Evolutionary conservation across 495 filamentous ascomycete species (phyloP).

Genomic region (Daldinia decipiens): DNA sequence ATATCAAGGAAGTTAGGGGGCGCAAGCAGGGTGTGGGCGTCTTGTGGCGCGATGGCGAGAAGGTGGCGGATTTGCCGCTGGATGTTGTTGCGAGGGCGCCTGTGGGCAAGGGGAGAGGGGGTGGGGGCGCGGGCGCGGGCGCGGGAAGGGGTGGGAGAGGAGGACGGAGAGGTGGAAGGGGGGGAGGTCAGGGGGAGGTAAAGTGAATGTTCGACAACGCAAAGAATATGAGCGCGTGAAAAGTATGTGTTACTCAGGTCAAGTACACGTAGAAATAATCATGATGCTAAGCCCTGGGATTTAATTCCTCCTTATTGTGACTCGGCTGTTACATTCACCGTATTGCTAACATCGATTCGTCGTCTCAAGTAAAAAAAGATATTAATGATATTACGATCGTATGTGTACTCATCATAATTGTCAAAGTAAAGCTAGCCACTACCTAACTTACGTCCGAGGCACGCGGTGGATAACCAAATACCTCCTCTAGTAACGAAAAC

Average conservation of each 20-base stretch:
- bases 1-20: slow-evolving; percentile 67
- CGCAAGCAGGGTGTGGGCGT: slow-evolving; percentile 66
- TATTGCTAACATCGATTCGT: background rate
- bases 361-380: background rate
- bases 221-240: background rate
- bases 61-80: slow-evolving; percentile 65
- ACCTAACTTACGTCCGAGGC: background rate
- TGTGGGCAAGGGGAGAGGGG: slow-evolving; percentile 55
- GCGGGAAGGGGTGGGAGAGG: slow-evolving; percentile 24
- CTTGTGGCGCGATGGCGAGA: slow-evolving; percentile 71
- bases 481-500: background rate
- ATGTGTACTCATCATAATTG: background rate
- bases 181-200: slow-evolving; percentile 17
- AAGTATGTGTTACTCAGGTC: background rate
- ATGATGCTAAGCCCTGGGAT: background rate
- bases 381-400: background rate
- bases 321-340: background rate
- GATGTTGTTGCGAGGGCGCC: slow-evolving; percentile 55
- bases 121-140: slow-evolving; percentile 34
- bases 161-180: slow-evolving; percentile 11
- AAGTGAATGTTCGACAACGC: background rate
- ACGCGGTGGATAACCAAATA: background rate
- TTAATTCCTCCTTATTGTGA: background rate
- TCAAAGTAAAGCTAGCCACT: background rate
- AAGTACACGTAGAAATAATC: background rate